A percentile compares a stretch with the other conserved stretches of the same genome.
phyloP scores from a whole-genome alignment of 345 rosid species.

The Jatropha curcas region DNA sequence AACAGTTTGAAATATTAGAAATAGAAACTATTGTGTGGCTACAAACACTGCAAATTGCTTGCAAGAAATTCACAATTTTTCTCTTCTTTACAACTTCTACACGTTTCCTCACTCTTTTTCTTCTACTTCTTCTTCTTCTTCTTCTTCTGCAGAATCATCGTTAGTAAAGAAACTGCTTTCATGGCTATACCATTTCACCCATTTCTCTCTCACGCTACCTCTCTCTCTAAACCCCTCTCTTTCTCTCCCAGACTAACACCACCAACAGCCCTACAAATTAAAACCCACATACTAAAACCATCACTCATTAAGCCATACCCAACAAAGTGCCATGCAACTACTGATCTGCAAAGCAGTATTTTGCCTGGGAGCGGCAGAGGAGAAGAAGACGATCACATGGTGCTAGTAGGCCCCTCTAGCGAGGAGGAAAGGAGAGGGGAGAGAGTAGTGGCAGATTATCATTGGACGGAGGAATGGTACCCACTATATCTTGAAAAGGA shows the following conservation, averaged over 20 bases:
- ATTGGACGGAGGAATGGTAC: slow-evolving; percentile 95
- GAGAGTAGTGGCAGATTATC: slow-evolving; percentile 52
- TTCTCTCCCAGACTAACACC: slow-evolving; percentile 12
- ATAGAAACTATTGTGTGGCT: slow-evolving; percentile 38
- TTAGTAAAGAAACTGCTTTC: background rate
- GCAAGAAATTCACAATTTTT: slow-evolving; percentile 21
- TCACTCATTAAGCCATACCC: background rate
- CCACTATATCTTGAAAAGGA: slow-evolving; percentile 80
- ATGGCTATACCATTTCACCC: slow-evolving; percentile 33
- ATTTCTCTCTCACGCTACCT: slow-evolving; percentile 22
- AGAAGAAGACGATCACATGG: slow-evolving; percentile 27
- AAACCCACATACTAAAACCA: slow-evolving; percentile 1
- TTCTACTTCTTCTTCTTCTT: background rate
- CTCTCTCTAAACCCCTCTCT: slow-evolving; percentile 13
- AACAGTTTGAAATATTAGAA: background rate
- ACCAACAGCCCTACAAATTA: background rate
- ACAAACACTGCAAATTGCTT: slow-evolving; percentile 15
- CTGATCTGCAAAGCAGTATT: slow-evolving; percentile 26
- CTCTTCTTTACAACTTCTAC: background rate
- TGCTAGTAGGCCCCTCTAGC: slow-evolving; percentile 29
- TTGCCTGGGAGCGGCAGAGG: slow-evolving; percentile 15
- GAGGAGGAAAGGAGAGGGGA: slow-evolving; percentile 48
- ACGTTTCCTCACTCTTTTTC: background rate
- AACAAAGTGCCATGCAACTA: slow-evolving; percentile 31
- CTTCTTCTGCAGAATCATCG: background rate